Conservation (phyloP, 164 flowering plant species). For the grape (Vitis vinifera) region ASM3070453v1 NC_081817.1:6231001-6231500, state of each 20-base stretch:
- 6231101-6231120: conserved; percentile 65
- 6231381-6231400: too few species aligned
- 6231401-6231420: too few species aligned
- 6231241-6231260: conserved; percentile 93
- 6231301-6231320: conserved; percentile 76
- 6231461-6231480: too few species aligned
- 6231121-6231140: conserved; percentile 99
- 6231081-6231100: conserved; percentile 52
- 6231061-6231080: not conserved
- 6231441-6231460: too few species aligned
- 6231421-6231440: too few species aligned
- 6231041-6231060: too few species aligned
- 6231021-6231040: too few species aligned
- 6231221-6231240: conserved; percentile 60
- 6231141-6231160: conserved; percentile 94
- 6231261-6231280: conserved; percentile 86
- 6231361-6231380: not conserved
- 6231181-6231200: conserved; percentile 80
- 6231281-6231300: conserved; percentile 97
- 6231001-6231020: too few species aligned
- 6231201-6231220: conserved; percentile 79
- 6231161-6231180: conserved; percentile 95
- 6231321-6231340: too few species aligned
- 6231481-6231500: too few species aligned
- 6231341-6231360: too few species aligned